Evolutionary conservation across 257 asterid species (phyloP), one percentile per base, ranked within the genome.

Genomic region (Przewalskia tangutica): DNA sequence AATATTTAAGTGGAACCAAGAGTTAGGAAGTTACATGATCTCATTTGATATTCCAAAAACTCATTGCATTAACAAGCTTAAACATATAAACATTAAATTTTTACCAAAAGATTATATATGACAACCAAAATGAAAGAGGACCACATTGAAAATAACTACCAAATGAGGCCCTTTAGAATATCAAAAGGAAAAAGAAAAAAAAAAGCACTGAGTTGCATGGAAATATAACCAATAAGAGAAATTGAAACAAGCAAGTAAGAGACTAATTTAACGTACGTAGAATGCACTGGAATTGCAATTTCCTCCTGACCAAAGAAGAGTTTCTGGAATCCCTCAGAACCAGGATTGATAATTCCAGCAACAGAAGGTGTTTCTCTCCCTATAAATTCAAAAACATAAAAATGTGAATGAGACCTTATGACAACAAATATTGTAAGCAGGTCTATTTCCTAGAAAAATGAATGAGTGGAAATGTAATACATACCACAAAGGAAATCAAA

Each of bases 331-430:
- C 99, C 99, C 91, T 96, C 99, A 51, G 99, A 90, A 89, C 98
- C 99, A 77, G 99, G 99, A 88, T 93, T 94, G 86, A 96, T 90
- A 81, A 96, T 96, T 86, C 99, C 99, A 79, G 99, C 98, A 86
- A 96, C 98, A 53, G 99, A 96, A 86, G 98, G 99, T 34, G 97
- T 96, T 89, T 96, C 99, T 85, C 99, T 93, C 81, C 98, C 98
- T 96, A 87, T 77, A 90, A 42, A 65, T 32, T 32, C 4, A 14
- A 4, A 65, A 54, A 84, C 51, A 55, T 58, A 40, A 76, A 66
- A 36, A 50, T 50, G 80, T 27, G 46, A 75, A 75, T 50, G 80
- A 50, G 0, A 50, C 62, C 63, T 75, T 75, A 50, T 23, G 55
- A 50, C 46, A 7, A 50, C 62, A 75, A 50, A 3, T 75, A 13